Percentiles rank a stretch among this genome's conserved stretches.
These are phyloP conservation scores for Halophytophthora polymorphica DNA, from an alignment of 352 stramenopile genomes.

Conservation along the genomic window DNA sequence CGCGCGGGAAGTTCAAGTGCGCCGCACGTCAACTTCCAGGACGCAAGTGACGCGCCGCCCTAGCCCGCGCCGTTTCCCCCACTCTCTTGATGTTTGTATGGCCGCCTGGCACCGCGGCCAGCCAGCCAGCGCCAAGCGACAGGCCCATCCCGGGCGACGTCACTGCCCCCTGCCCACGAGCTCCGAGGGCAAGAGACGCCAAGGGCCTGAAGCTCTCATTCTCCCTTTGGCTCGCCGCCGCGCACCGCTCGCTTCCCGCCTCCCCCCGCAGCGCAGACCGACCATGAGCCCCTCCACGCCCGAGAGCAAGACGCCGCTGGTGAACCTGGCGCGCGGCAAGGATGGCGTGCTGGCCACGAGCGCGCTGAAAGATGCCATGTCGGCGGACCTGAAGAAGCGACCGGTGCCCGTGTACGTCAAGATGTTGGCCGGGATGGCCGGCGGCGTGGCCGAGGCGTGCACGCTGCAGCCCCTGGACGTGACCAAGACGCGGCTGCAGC, in stretches of 20 bases:
- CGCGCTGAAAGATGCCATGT: slow-evolving; percentile 73
- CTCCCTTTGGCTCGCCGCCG: slow-evolving; percentile 23
- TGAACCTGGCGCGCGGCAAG: slow-evolving; percentile 20
- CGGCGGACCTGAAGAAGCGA: slow-evolving; percentile 66
- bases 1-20: too few relatives aligned
- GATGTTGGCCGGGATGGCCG: slow-evolving; percentile 85
- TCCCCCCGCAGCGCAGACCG: background rate
- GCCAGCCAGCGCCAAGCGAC: background rate
- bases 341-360: slow-evolving; percentile 53
- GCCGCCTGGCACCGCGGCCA: background rate
- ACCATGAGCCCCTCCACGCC: slow-evolving; percentile 12
- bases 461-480: slow-evolving; percentile 81
- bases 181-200: too few relatives aligned
- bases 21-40: slow-evolving; percentile 14
- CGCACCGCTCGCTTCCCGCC: slow-evolving; percentile 10
- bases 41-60: slow-evolving; percentile 7
- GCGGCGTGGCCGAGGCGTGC: slow-evolving; percentile 82
- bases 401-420: slow-evolving; percentile 75
- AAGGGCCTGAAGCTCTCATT: slow-evolving; percentile 10
- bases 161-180: too few relatives aligned
- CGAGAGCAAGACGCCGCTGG: slow-evolving; percentile 24
- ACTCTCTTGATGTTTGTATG: too few relatives aligned
- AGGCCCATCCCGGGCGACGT: background rate
- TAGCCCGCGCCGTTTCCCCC: slow-evolving; percentile 3
- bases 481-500: slow-evolving; percentile 85